Evolutionary conservation across 2,329 filamentous ascomycete species (phyloP), one percentile per base, ranked within the genome.

Genomic region (Aspergillus thermomutatus): DNA sequence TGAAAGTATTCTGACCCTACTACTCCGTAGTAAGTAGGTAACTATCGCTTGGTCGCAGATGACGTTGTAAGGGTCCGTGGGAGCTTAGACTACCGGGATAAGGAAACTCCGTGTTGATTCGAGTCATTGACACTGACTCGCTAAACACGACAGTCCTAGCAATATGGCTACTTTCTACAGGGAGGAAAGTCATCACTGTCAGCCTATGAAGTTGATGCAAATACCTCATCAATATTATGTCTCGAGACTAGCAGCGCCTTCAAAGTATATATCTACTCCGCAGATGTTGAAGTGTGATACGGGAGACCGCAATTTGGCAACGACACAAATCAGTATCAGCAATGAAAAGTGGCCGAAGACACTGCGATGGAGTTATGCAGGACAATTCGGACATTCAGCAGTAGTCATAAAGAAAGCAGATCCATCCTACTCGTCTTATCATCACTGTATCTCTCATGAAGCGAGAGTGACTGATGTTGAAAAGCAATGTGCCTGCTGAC

Each of bases 51-150:
- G n/a, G 19, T 21, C n/a, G n/a, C 40, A 43, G 40, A 43, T 43
- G 40, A 43, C 40, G 19, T 43, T 43, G 8, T 21, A 21, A 11
- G 40, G 40, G 10, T 14, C 14, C 14, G 31, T 25, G 19, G 31
- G 31, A 17, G 34, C 45, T 34, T 31, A n/a, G 31, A 37, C 41
- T 49, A 50, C 52, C 50, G 53, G 56, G 50, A 56, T 46, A 56
- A 58, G 56, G 46, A 50, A 53, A 55, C 31, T 55, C 56, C 53
- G 52, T 53, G 27, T 10, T 43, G 45, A 49, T 52, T 41, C 23
- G 41, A n/a, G 27, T 23, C 21, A 51, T 52, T 27, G 43, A 31
- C 48, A 50, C 52, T 60, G 55, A 57, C 55, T 60, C 55, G 57
- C 45, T 45, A 50, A 34, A 17, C 14, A 34, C 6, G 14, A 17